Conservation (phyloP, 257 asterid genomes). For the Rauvolfia tetraphylla region DNA sequence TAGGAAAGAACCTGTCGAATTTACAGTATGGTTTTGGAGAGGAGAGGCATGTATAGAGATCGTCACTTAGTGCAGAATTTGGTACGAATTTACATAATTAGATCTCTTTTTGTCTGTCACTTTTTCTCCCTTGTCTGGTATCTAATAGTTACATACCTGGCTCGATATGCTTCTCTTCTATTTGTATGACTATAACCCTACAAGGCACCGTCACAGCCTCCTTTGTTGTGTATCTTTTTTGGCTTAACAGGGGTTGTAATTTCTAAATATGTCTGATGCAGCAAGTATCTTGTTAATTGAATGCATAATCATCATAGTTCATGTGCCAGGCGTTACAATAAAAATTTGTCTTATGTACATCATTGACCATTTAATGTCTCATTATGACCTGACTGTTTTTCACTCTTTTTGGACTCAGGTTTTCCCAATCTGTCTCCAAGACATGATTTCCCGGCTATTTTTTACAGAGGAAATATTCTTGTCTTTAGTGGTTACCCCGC, state of each 20-base stretch:
- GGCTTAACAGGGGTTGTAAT: background rate
- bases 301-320: background rate
- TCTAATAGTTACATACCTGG: background rate
- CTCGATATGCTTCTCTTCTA: background rate
- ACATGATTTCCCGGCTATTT: constrained; percentile 16
- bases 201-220: background rate
- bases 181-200: background rate
- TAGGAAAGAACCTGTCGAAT: constrained; percentile 31
- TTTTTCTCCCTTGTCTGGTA: background rate
- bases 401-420: constrained; percentile 14
- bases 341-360: background rate
- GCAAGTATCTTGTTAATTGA: background rate
- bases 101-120: background rate
- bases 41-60: constrained; percentile 20
- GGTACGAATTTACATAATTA: constrained; percentile 22
- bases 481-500: constrained; percentile 18
- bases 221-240: too few relatives aligned
- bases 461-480: constrained; percentile 18
- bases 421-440: constrained; percentile 23
- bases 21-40: constrained; percentile 24
- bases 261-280: background rate
- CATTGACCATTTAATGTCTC: background rate
- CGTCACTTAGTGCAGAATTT: constrained; percentile 16
- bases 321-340: background rate
- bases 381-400: constrained; percentile 3